Percentiles rank a stretch among this genome's conserved stretches.
phyloP scores from a whole-genome alignment of 129 eudicot genomes.

The Flaveria robusta region DNA sequence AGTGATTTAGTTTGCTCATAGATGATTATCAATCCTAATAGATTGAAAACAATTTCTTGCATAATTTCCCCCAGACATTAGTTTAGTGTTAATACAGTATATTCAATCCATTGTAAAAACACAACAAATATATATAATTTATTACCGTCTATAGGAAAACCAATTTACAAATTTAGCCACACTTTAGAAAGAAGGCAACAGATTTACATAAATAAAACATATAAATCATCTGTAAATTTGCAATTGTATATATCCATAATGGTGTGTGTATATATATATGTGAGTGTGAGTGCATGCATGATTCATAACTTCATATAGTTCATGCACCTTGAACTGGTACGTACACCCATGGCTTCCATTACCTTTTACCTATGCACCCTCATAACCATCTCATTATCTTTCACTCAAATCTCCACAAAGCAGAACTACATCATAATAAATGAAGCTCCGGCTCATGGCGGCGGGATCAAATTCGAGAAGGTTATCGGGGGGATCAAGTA shows the following conservation, averaged over 20 bases:
- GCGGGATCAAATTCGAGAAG: constrained; percentile 16
- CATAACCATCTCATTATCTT: constrained; percentile 9
- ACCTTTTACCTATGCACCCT: constrained; percentile 3
- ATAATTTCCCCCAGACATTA: no score
- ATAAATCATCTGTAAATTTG: neutral
- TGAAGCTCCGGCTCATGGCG: neutral
- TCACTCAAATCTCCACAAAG: neutral
- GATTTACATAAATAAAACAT: neutral
- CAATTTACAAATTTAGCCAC: neutral
- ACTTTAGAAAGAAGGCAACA: neutral
- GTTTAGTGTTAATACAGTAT: no score
- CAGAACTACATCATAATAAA: neutral
- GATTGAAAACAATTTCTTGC: no score
- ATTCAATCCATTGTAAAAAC: neutral
- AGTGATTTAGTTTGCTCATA: no score
- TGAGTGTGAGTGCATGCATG: neutral
- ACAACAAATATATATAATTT: neutral
- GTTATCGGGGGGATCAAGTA: constrained; percentile 21
- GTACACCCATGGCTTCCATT: constrained; percentile 13
- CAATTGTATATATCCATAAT: neutral
- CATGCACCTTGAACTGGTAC: neutral
- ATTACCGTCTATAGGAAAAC: neutral
- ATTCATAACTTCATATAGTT: neutral
- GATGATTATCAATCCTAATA: no score
- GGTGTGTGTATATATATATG: neutral